Conservation (phyloP, 441 rosid species). For the Erodium trifolium region DNA sequence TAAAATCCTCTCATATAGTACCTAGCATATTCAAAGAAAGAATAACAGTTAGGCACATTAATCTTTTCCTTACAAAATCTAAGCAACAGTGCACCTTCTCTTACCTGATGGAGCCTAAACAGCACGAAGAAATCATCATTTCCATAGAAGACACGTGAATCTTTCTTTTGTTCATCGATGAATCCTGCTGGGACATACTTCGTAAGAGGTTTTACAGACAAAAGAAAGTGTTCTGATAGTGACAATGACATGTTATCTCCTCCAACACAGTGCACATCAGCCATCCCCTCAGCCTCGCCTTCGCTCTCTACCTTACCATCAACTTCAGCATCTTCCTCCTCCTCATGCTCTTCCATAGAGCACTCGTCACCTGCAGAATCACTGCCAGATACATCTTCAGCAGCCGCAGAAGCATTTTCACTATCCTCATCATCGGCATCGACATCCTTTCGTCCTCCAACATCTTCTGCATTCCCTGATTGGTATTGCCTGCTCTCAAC, state of each 20-base stretch:
- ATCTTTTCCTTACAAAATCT: neutral
- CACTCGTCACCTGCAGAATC: constrained; percentile 81
- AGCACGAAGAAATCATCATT: constrained; percentile 90
- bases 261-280: constrained; percentile 75
- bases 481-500: constrained; percentile 45
- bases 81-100: neutral
- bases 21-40: constrained; percentile 26
- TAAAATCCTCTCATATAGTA: constrained; percentile 72
- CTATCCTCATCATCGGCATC: constrained; percentile 80
- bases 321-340: constrained; percentile 32
- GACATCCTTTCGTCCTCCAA: constrained; percentile 60
- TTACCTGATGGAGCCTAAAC: constrained; percentile 95
- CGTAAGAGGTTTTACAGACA: constrained; percentile 78
- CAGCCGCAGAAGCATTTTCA: constrained; percentile 86
- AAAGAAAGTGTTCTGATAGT: constrained; percentile 55
- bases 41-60: neutral
- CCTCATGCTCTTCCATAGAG: constrained; percentile 65
- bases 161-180: constrained; percentile 36
- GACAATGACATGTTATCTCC: constrained; percentile 55
- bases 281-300: constrained; percentile 85
- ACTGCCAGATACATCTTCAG: constrained; percentile 67
- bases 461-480: constrained; percentile 40
- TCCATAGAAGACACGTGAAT: constrained; percentile 70
- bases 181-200: constrained; percentile 55
- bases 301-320: constrained; percentile 86